These are phyloP conservation scores for Sporothrix inflata DNA, from an alignment of 2,329 filamentous ascomycete genomes.

Conservation along the genomic window DNA sequence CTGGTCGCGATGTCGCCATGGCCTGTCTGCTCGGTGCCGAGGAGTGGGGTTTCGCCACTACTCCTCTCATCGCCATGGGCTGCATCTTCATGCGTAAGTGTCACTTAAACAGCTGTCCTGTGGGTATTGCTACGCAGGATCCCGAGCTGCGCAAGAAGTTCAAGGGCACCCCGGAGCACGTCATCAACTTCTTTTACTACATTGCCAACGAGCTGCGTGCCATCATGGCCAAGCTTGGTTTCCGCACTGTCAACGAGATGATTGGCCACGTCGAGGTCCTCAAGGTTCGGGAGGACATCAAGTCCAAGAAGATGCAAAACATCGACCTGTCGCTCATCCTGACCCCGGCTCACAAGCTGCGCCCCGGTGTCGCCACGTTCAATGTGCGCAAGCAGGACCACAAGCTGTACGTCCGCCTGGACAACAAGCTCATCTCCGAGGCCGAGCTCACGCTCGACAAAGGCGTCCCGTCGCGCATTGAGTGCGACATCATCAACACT, in stretches of 20 bases:
- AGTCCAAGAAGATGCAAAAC: slow-evolving; percentile 86
- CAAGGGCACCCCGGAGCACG: slow-evolving; percentile 87
- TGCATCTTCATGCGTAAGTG: slow-evolving; percentile 94
- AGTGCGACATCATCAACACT: slow-evolving; percentile 96
- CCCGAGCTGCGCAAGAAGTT: slow-evolving; percentile 95
- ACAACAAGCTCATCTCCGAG: slow-evolving; percentile 97
- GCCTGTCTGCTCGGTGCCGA: slow-evolving; percentile 96
- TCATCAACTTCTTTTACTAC: slow-evolving; percentile 99
- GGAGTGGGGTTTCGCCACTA: slow-evolving; percentile 95
- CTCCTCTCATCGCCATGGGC: slow-evolving; percentile 93
- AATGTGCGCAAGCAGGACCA: slow-evolving; percentile 98
- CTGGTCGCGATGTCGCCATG: slow-evolving; percentile 90
- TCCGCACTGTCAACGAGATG: slow-evolving; percentile 97
- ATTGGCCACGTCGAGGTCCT: slow-evolving; percentile 88
- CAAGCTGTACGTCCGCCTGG: slow-evolving; percentile 85
- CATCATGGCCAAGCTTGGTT: slow-evolving; percentile 94
- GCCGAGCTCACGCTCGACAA: slow-evolving; percentile 94
- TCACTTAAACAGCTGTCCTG: slow-evolving; percentile 72
- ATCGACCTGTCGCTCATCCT: slow-evolving; percentile 91
- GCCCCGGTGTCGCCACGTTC: slow-evolving; percentile 92
- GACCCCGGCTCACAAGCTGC: slow-evolving; percentile 92
- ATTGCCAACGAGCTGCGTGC: slow-evolving; percentile 93
- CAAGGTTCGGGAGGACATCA: slow-evolving; percentile 83
- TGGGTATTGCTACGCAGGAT: slow-evolving; percentile 94
- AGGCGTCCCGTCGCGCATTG: slow-evolving; percentile 87